phyloP scores from a whole-genome alignment of 371 early-diverging fungal genomes.

The Rhizopus arrhizus region DNA sequence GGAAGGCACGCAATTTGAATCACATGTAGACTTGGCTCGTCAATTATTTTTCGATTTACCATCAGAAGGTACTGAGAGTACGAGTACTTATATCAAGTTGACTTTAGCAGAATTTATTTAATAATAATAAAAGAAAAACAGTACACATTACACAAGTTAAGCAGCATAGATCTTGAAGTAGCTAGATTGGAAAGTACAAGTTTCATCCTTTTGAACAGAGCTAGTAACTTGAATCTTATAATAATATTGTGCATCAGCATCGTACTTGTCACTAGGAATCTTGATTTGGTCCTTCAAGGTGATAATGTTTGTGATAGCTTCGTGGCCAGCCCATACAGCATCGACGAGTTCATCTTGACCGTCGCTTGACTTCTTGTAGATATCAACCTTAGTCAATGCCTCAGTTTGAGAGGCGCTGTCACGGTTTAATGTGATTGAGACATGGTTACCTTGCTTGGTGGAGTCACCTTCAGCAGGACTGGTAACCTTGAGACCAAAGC shows the following conservation, averaged over 20 bases:
- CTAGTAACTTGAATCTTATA: constrained; percentile 26
- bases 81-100: constrained; percentile 53
- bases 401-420: constrained; percentile 35
- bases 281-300: constrained; percentile 30
- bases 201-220: constrained; percentile 14
- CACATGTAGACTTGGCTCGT: constrained; percentile 64
- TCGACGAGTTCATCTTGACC: constrained; percentile 20
- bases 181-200: constrained; percentile 32
- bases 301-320: constrained; percentile 17
- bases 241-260: constrained; percentile 22
- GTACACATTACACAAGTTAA: too few species aligned
- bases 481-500: constrained; percentile 32
- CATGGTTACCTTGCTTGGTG: constrained; percentile 14
- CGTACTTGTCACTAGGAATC: constrained; percentile 19
- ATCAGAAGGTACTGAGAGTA: constrained; percentile 69
- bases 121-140: not conserved
- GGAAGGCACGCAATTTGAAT: constrained; percentile 45
- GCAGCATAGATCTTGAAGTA: constrained; percentile 19
- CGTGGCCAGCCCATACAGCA: constrained; percentile 22
- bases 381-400: constrained; percentile 24
- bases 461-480: constrained; percentile 22
- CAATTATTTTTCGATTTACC: constrained; percentile 83
- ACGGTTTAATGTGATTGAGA: constrained; percentile 21
- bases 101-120: not conserved
- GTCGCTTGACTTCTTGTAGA: constrained; percentile 23